Base-by-base conservation (phyloP, 1,284 basidiomycete genomes). In the Xerocomus alliaceus region DNA sequence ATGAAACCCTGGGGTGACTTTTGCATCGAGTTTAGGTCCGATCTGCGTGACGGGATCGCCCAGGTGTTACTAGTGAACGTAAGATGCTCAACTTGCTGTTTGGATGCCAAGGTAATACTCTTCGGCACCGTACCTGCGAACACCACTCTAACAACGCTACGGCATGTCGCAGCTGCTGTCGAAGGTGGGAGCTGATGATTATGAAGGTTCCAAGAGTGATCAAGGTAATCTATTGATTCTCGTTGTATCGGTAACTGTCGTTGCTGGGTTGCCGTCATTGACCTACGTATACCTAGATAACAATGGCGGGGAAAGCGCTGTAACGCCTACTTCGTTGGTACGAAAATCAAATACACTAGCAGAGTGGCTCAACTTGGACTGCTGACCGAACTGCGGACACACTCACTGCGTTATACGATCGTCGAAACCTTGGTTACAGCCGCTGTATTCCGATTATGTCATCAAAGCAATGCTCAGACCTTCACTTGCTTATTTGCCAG, bases 261-360 rank as follows among this genome's bases (percentile, higher is more conserved):
- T 37, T 4, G 28, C 17, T 4, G 22, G 18, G 26, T 48, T 56
- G 58, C 54, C 54, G 53, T 57, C 26, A 56, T n/a, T 56, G 57
- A 56, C 22, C 17, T 4, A 17, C 28, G 18, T 44, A 15, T 26
- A 24, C 17, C 24, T n/a, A 56, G 45, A 47, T 56, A 31, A 26
- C 22, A 24, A 11, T 17, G 5, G 29, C 41, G 32, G 32, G 42
- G 24, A 9, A 35, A 61, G 24, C n/a, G 29, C 11, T 11, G 13
- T 6, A 6, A 29, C 39, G 5, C 29, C 29, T 18, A 20, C 29
- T 31, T 31, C 24, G 28, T 24, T 44, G 18, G 24, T 15, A 22
- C 26, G 37, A 28, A 53, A 15, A 41, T 32, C 39, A 22, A 58
- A 50, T 45, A 22, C n/a, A 20, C 34, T 20, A 22, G 2, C 12